Base-by-base conservation (phyloP, 2,329 filamentous ascomycete species). In the Emmonsiellopsis sp. region DNA sequence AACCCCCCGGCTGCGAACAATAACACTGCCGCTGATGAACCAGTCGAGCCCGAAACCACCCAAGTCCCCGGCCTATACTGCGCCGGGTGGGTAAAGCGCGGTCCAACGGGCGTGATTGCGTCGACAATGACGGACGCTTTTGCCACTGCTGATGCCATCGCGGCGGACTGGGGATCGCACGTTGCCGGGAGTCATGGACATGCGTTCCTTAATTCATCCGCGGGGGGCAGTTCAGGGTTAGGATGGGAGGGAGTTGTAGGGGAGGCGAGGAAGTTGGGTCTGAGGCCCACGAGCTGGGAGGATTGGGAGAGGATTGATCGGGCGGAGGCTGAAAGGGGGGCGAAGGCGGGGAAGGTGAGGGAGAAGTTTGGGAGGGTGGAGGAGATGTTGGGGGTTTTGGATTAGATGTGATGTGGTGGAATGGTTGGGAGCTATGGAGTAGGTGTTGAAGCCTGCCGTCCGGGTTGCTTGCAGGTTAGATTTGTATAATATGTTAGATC, bases 101-200 rank as follows among this genome's bases (percentile, higher is more conserved):
- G 93, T 0, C 92, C 93, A 0, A 96, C 90, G 0, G 93, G 93
- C 2, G 91, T 97, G 3, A 98, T 98, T 67, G 92, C 92, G 1
- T 90, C 86, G 32, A 98, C 93, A 0, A 95, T 98, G 89, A 82
- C 86, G 55, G 93, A 98, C 67, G 92, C 93, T 0, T 98, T 97
- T 63, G 79, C 81, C 7, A 95, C 90, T 0, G 93, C 84, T 1
- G 91, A 96, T 65, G 83, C 86, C 2, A 87, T 98, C 57, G 81
- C 81, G 0, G 73, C 80, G n/a, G 93, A 98, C 65, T 92, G 89
- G 86, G 64, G 73, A 49, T 64, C 56, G 7, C 55, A 63, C 41
- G 55, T 56, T 46, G 52, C 56, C 13, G 53, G 49, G 7, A 58
- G 58, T 10, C 35, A 52, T 41, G 68, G 8, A 10, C 53, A 52